Evolutionary conservation across 495 filamentous ascomycete genomes (phyloP), one percentile per base, ranked within the genome.

Genomic region (Cercophora scortea): DNA sequence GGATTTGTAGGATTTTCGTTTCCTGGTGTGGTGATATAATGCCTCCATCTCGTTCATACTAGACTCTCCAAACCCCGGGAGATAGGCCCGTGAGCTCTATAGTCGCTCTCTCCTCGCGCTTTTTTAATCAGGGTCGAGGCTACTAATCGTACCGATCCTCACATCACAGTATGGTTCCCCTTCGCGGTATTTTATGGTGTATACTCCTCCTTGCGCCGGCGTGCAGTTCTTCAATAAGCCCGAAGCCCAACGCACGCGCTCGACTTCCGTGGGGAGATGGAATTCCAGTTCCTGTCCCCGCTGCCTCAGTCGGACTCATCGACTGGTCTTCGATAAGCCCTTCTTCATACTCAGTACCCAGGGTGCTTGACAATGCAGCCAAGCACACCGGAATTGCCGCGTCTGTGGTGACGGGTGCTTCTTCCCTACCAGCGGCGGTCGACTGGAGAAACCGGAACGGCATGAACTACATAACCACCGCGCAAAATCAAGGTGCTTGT

Each of bases 401-500:
- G 12, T 17, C 19, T 6, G 3, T 6, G 11, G 32, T 32, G 4
- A 32, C 18, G 6, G 18, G 8, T 17, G 7, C 5, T 13, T 13
- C 43, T 10, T 32, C 43, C 18, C 25, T 7, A 33, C n/a, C 43
- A 16, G 43, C 43, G 1, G 11, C 10, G 2, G 43, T 45, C 17
- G 43, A 45, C 43, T 45, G 43, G 43, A 17, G 43, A 8, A 45
- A 45, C 19, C 16, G 43, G 6, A 45, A n/a, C n/a, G 6, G 11
- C 4, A 11, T 17, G 10, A 32, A 32, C 43, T 45, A 32, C 43
- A 45, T 45, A 17, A 45, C 43, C 6, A 45, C 43, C 2, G 18
- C 43, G 10, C 59, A 57, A 35, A 42, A 61, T 42, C 59, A 61
- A 45, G 59, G 59, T 11, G 43, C 9, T 11, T 61, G 59, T 51